Percentiles rank a stretch among this genome's conserved stretches.
phyloP scores from a whole-genome alignment of 257 asterid species.

The Leptodermis oblonga region DNA sequence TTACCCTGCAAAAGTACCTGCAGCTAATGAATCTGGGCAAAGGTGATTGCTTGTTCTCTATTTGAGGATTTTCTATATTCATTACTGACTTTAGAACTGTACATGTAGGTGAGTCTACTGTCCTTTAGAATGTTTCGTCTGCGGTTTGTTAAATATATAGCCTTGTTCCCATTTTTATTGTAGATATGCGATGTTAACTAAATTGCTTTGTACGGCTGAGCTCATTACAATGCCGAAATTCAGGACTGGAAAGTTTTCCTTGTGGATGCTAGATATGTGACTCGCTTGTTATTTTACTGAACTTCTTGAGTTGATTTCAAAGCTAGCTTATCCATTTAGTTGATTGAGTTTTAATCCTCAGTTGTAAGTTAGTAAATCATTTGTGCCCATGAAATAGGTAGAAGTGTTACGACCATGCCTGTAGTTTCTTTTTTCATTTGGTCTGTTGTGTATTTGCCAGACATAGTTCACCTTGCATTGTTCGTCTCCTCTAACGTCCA shows the following conservation, averaged over 20 bases:
- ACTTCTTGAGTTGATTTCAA: not conserved
- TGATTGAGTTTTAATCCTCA: too few species aligned
- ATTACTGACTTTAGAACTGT: slow-evolving; percentile 43
- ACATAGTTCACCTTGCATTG: too few species aligned
- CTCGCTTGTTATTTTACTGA: not conserved
- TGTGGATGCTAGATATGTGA: not conserved
- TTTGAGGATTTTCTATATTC: not conserved
- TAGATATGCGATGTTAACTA: slow-evolving; percentile 16
- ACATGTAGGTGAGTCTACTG: slow-evolving; percentile 40
- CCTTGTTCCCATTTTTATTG: slow-evolving; percentile 18
- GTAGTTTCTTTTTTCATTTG: too few species aligned
- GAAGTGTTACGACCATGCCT: too few species aligned
- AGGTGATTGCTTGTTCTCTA: slow-evolving; percentile 32
- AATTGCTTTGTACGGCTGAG: slow-evolving; percentile 6
- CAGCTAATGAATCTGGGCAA: slow-evolving; percentile 41
- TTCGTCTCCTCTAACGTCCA: too few species aligned
- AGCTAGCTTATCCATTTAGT: too few species aligned
- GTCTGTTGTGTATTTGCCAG: too few species aligned
- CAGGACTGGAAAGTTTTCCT: slow-evolving; percentile 11
- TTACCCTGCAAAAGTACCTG: slow-evolving; percentile 53
- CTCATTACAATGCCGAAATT: slow-evolving; percentile 13
- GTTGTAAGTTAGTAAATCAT: too few species aligned
- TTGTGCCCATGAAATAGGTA: too few species aligned
- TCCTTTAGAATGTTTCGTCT: slow-evolving; percentile 10
- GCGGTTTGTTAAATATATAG: slow-evolving; percentile 10